Conservation (phyloP, 257 asterid genomes). For the Nicotiana tabacum region DNA sequence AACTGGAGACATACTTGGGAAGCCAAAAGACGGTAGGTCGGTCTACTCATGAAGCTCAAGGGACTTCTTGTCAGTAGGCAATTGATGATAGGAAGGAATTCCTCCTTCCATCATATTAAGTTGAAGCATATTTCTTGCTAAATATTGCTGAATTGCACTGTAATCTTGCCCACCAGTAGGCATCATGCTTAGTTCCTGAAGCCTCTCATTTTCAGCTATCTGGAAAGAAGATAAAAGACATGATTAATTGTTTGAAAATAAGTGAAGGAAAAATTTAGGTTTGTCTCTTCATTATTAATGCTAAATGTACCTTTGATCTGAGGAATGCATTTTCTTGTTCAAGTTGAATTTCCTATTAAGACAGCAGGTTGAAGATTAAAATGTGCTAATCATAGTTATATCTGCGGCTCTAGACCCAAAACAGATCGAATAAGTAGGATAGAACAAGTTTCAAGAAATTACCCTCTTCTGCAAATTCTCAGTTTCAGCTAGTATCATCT, state of each 20-base stretch:
- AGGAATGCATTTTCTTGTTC: constrained; percentile 85
- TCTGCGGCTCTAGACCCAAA: neutral
- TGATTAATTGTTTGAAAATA: no score
- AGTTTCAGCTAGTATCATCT: constrained; percentile 74
- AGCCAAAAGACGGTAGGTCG: no score
- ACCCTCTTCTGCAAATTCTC: constrained; percentile 84
- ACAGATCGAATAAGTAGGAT: neutral
- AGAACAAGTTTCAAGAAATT: constrained; percentile 8
- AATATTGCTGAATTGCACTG: constrained; percentile 53
- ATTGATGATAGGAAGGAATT: constrained; percentile 35
- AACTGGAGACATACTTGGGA: neutral
- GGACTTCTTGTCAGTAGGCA: constrained; percentile 46
- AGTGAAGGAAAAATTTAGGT: no score
- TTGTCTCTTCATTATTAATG: no score
- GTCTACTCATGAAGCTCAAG: constrained; percentile 38
- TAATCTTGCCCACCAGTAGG: constrained; percentile 65
- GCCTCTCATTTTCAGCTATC: constrained; percentile 78
- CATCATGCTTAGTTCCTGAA: constrained; percentile 80
- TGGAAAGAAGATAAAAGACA: constrained; percentile 9
- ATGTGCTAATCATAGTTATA: neutral
- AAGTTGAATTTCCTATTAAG: constrained; percentile 46
- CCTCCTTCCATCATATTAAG: constrained; percentile 68
- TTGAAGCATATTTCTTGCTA: constrained; percentile 58
- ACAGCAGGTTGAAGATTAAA: neutral
- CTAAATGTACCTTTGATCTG: constrained; percentile 55